phyloP scores from a whole-genome alignment of 148 eudicot species.

The Rhododendron simsii region DNA sequence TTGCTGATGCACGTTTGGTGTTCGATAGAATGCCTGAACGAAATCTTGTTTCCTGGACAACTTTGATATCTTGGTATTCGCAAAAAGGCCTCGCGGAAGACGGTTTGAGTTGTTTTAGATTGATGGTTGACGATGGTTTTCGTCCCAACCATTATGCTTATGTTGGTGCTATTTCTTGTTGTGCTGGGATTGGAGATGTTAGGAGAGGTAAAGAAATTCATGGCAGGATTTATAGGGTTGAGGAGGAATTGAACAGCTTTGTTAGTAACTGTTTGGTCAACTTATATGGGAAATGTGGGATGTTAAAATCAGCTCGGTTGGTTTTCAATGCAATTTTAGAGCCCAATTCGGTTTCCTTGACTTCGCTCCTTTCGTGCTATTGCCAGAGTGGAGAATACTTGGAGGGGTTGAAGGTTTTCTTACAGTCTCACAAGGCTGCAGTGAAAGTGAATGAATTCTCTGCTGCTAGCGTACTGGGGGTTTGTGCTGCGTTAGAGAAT shows the following conservation, averaged over 20 bases:
- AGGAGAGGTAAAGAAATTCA: constrained; percentile 37
- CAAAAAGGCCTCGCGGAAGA: constrained; percentile 23
- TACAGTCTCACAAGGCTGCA: constrained; percentile 21
- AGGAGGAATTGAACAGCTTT: constrained; percentile 22
- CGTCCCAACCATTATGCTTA: constrained; percentile 28
- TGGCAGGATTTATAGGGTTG: constrained; percentile 24
- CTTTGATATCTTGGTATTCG: constrained; percentile 32
- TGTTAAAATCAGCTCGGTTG: constrained; percentile 20
- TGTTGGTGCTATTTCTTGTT: constrained; percentile 33
- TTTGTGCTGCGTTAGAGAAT: constrained; percentile 27
- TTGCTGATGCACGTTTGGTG: constrained; percentile 32
- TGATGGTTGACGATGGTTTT: constrained; percentile 29
- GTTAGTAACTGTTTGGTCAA: constrained; percentile 35
- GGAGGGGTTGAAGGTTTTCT: constrained; percentile 31
- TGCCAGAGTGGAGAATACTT: constrained; percentile 29
- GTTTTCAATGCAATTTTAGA: constrained; percentile 33
- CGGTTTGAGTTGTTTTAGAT: constrained; percentile 24
- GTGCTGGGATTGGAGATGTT: constrained; percentile 18
- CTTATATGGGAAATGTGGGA: constrained; percentile 43
- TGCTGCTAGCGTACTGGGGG: constrained; percentile 24
- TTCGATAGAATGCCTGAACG: constrained; percentile 33
- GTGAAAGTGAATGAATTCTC: constrained; percentile 29
- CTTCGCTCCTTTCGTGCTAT: constrained; percentile 28
- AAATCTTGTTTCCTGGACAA: constrained; percentile 35
- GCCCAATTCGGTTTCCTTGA: constrained; percentile 29